Conservation (phyloP, 2,329 filamentous ascomycete genomes). For the Coniella lustricola region DNA sequence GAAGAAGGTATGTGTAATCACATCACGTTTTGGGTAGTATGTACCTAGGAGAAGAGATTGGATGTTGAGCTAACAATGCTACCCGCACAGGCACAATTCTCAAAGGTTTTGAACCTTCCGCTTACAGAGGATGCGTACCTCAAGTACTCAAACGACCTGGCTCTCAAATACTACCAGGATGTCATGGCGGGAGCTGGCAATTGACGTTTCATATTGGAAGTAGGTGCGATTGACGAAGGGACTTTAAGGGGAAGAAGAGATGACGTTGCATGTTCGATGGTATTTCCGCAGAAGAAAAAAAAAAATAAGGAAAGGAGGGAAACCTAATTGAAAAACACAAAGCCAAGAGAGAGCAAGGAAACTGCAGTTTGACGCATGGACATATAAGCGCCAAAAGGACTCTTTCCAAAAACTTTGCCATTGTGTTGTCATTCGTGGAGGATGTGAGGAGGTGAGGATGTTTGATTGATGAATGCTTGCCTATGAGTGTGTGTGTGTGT, state of each 20-base stretch:
- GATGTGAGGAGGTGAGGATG: too few relatives aligned
- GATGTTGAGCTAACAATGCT: constrained; percentile 30
- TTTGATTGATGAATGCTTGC: too few relatives aligned
- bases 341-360: too few relatives aligned
- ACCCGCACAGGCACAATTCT: constrained; percentile 35
- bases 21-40: not conserved
- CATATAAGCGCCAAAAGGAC: too few relatives aligned
- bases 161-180: constrained; percentile 60
- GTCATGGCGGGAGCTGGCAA: constrained; percentile 49
- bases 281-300: too few relatives aligned
- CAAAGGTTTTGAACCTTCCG: constrained; percentile 51
- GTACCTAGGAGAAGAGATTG: constrained; percentile 3
- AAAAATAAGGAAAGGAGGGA: too few relatives aligned
- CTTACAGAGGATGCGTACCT: constrained; percentile 68
- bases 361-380: too few relatives aligned
- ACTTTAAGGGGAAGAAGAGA: not conserved
- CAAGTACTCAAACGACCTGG: constrained; percentile 62
- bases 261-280: too few relatives aligned
- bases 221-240: not conserved
- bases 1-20: constrained; percentile 43
- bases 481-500: too few relatives aligned
- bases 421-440: too few relatives aligned
- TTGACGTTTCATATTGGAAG: constrained; percentile 1
- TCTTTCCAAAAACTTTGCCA: too few relatives aligned
- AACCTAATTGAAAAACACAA: too few relatives aligned